These are phyloP conservation scores for Termitomyces sp. DNA, from an alignment of 768 basidiomycete genomes.

Conservation along the genomic window DNA sequence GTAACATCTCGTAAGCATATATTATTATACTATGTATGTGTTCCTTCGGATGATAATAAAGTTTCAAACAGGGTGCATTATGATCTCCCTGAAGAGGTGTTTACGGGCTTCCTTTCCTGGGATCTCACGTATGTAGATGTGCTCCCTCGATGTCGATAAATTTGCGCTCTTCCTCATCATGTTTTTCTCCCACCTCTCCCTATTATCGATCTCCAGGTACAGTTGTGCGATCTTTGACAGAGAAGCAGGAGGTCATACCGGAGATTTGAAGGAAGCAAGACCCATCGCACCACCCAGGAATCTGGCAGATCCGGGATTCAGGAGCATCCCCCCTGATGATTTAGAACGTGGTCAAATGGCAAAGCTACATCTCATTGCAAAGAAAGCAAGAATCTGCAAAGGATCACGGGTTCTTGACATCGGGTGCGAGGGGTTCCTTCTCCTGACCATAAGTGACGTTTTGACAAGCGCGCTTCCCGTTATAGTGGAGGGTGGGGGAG, in stretches of 20 bases:
- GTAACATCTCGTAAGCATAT: constrained; percentile 7
- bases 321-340: constrained; percentile 5
- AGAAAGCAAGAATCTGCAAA: constrained; percentile 3
- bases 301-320: not conserved
- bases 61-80: constrained; percentile 1
- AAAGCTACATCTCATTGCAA: constrained; percentile 9
- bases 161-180: not conserved
- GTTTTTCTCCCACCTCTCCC: not conserved
- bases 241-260: constrained; percentile 5
- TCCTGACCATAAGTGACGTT: not conserved
- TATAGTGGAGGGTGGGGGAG: constrained; percentile 7
- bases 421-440: not conserved
- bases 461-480: not conserved
- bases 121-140: constrained; percentile 4
- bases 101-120: constrained; percentile 8
- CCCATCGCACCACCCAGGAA: constrained; percentile 5
- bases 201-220: not conserved
- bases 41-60: not conserved
- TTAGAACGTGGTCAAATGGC: constrained; percentile 8
- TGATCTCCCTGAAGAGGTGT: constrained; percentile 1
- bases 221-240: constrained; percentile 7
- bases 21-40: not conserved
- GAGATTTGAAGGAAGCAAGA: constrained; percentile 5
- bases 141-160: not conserved
- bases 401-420: constrained; percentile 9